Evolutionary conservation across 106 monocot species (phyloP), one percentile per base, ranked within the genome.

Genomic region (Dendrobium huoshanense): DNA sequence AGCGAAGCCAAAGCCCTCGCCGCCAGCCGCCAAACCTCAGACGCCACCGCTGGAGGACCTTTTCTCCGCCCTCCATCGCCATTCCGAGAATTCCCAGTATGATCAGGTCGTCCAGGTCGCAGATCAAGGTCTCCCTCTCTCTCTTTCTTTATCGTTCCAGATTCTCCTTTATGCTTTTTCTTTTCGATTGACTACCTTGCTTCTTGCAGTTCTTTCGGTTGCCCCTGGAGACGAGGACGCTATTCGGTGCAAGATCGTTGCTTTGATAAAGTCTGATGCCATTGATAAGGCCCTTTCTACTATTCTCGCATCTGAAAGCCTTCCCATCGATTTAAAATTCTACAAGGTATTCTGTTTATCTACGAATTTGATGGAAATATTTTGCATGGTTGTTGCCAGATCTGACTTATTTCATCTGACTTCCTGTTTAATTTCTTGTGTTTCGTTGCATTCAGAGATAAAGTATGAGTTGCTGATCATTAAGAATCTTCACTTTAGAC

Each of bases 191-290:
- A 49, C n/a, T 75, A 49, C 20, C 8, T 68, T 40, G 40, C 48
- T 24, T 54, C 18, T 77, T 24, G 41, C 84, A 95, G 95, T 95
- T 55, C 81, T 95, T 56, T 79, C 78, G 45, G n/a, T 82, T n/a
- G 83, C 84, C 24, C 95, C 95, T 9, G 90, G 87, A 11, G 95
- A 95, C 59, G 90, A 95, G 86, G 95, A 95, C 70, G 95, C 95
- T 33, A 41, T 92, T 47, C 83, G 87, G 13, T 95, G 95, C 82
- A 95, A 95, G 86, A 77, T 95, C 17, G 95, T 95, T 68, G 95
- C 92, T 16, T 73, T 92, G 83, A 89, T 95, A 59, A 95, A 91
- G 83, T 87, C 88, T 7, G 90, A 95, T 41, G 78, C 80, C 74
- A 84, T 86, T 41, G 95, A 95, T 73, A 87, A 91, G 80, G 90